Evolutionary conservation across 2,329 filamentous ascomycete genomes (phyloP).

Genomic region (Aspergillus fijiensis): DNA sequence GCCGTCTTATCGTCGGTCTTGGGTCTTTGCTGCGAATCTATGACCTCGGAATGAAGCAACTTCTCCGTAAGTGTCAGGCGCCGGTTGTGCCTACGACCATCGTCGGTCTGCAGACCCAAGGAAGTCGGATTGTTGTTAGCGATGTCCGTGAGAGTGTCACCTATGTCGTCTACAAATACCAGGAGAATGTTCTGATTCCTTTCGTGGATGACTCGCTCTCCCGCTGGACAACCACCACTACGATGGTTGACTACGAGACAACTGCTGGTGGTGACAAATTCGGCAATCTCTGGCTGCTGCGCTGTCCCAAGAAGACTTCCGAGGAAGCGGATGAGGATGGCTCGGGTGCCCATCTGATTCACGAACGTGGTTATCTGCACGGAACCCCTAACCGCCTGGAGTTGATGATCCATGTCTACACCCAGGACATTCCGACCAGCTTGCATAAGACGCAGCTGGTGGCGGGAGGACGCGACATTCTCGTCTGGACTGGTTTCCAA

Average conservation of each 20-base stretch:
- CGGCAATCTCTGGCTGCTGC: slow-evolving; percentile 90
- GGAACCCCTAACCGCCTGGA: slow-evolving; percentile 82
- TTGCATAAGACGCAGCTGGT: slow-evolving; percentile 87
- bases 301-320: slow-evolving; percentile 80
- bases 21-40: slow-evolving; percentile 82
- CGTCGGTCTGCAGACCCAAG: slow-evolving; percentile 83
- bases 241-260: slow-evolving; percentile 98
- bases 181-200: slow-evolving; percentile 86
- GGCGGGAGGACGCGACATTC: slow-evolving; percentile 83
- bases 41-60: slow-evolving; percentile 86
- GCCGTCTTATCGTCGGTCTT: slow-evolving; percentile 80
- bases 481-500: slow-evolving; percentile 92
- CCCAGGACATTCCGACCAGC: slow-evolving; percentile 87
- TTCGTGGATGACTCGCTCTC: slow-evolving; percentile 89
- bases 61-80: slow-evolving; percentile 87
- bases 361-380: slow-evolving; percentile 85
- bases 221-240: slow-evolving; percentile 84
- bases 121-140: slow-evolving; percentile 84
- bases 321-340: slow-evolving; percentile 90
- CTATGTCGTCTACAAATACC: slow-evolving; percentile 89
- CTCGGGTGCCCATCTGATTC: slow-evolving; percentile 83
- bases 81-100: slow-evolving; percentile 80
- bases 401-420: slow-evolving; percentile 83
- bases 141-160: slow-evolving; percentile 91
- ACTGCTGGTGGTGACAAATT: slow-evolving; percentile 96